Percentiles rank a stretch among this genome's conserved stretches.
Evolutionary conservation across 768 basidiomycete species (phyloP).

Genomic region (Kwoniella sp.): DNA sequence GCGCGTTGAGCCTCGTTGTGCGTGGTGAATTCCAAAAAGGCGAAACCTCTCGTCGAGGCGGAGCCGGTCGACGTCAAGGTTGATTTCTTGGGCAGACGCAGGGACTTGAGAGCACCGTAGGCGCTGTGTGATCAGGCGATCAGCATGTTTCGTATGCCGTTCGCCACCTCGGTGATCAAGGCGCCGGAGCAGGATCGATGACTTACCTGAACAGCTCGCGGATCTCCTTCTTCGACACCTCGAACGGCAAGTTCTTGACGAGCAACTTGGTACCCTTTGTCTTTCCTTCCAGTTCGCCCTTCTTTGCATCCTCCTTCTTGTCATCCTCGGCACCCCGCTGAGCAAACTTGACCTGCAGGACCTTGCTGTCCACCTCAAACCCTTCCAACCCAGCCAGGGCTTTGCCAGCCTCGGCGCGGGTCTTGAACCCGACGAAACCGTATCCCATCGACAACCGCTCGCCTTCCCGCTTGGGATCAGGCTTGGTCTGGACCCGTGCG

Average conservation of each 20-base stretch:
- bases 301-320: slow-evolving; percentile 31
- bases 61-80: slow-evolving; percentile 58
- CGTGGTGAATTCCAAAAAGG: slow-evolving; percentile 89
- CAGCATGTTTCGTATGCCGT: not conserved
- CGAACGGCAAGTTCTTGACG: slow-evolving; percentile 97
- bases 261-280: slow-evolving; percentile 85
- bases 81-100: slow-evolving; percentile 87
- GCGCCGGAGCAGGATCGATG: no score
- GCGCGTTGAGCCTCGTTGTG: slow-evolving; percentile 86
- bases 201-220: slow-evolving; percentile 80
- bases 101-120: slow-evolving; percentile 88
- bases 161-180: not conserved
- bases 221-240: slow-evolving; percentile 88
- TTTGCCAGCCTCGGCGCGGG: slow-evolving; percentile 64
- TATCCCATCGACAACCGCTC: slow-evolving; percentile 86
- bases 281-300: slow-evolving; percentile 54
- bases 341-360: slow-evolving; percentile 76
- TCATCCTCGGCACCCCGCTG: slow-evolving; percentile 70
- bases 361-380: slow-evolving; percentile 80
- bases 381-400: slow-evolving; percentile 75
- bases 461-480: slow-evolving; percentile 69
- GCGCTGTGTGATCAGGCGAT: slow-evolving; percentile 55
- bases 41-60: slow-evolving; percentile 68
- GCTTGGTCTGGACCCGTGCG: slow-evolving; percentile 84
- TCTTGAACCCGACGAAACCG: slow-evolving; percentile 89